phyloP scores from a whole-genome alignment of 208 protist species.

The Wallacemonas sp. region DNA sequence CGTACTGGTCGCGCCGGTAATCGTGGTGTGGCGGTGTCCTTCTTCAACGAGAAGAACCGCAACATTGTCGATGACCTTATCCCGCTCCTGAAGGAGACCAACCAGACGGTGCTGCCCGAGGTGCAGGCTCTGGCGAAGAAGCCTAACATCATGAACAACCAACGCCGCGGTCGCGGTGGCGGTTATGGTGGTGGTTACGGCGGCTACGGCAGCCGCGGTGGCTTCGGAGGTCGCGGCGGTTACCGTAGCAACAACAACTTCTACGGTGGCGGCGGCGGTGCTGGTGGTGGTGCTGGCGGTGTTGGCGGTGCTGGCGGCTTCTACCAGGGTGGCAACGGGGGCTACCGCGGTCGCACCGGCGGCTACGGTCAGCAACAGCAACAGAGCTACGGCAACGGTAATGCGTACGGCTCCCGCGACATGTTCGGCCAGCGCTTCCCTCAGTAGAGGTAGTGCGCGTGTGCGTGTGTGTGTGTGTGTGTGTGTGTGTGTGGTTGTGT shows the following conservation, averaged over 20 bases:
- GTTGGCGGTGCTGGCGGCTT: constrained; percentile 25
- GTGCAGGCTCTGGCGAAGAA: constrained; percentile 81
- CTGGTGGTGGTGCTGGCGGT: too few species aligned
- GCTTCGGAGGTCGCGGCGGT: constrained; percentile 19
- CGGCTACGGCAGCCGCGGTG: constrained; percentile 31
- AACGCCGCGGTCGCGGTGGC: constrained; percentile 48
- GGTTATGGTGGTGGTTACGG: constrained; percentile 36
- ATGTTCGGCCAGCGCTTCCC: constrained; percentile 57
- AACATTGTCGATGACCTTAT: constrained; percentile 91
- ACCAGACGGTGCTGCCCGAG: constrained; percentile 74
- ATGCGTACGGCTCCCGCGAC: constrained; percentile 17
- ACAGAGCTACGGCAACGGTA: constrained; percentile 10
- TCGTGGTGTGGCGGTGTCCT: constrained; percentile 94
- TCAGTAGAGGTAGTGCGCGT: constrained; percentile 1
- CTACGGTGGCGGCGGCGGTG: constrained; percentile 22
- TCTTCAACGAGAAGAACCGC: constrained; percentile 95
- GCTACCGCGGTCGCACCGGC: constrained; percentile 20
- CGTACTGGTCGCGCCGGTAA: constrained; percentile 99
- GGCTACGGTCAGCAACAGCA: constrained; percentile 21
- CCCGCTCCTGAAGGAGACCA: constrained; percentile 81
- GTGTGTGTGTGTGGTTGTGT: too few species aligned
- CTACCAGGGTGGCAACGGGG: constrained; percentile 30
- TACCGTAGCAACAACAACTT: constrained; percentile 23
- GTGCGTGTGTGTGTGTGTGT: background rate
- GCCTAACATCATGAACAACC: constrained; percentile 58